Base-by-base conservation (phyloP, 2,329 filamentous ascomycete species). In the Exserohilum turcica region DNA sequence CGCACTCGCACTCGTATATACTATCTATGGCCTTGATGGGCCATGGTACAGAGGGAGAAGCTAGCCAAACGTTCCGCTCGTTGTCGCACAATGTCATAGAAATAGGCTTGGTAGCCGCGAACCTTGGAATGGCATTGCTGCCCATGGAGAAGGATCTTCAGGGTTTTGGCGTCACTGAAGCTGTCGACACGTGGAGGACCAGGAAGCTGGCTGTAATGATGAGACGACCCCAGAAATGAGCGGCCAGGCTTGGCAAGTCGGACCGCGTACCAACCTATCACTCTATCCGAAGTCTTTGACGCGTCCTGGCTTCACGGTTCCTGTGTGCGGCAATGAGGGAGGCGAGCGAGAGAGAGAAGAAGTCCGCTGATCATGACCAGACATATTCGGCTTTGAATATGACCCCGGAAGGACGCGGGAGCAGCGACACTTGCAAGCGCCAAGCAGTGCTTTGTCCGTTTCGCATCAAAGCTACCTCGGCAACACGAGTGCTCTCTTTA, bases 1-100 rank as follows among this genome's bases (percentile, higher is more conserved):
- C 50, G 43, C 45, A 27, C 32, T 15, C 39, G n/a, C n/a, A n/a
- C n/a, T n/a, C n/a, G n/a, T n/a, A n/a, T n/a, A n/a, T n/a, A n/a
- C n/a, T n/a, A n/a, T n/a, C 29, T 37, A 27, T 24, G 29, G 27
- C 31, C 24, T 39, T 48, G 37, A 38, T 44, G 38, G 50, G 50
- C 44, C 49, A 49, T 38, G 44, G 31, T 31, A 21, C 45, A 39
- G 44, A 43, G 50, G 50, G 50, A n/a, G 50, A 53, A 49, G 44
- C 50, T 53, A 53, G 38, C 6, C 38, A 53, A 24, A 48, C 50
- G 44, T 53, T 53, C 50, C 38, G 50, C 38, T 31, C 31, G 35
- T 32, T 36, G 42, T 21, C 37, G 38, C 38, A 29, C 33, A 18
- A 38, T 27, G 44, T 40, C 15, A 48, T 15, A 36, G 29, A 12